Evolutionary conservation across 2,329 filamentous ascomycete species (phyloP), one percentile per base, ranked within the genome.

Genomic region (Sclerotiophoma versabilis): DNA sequence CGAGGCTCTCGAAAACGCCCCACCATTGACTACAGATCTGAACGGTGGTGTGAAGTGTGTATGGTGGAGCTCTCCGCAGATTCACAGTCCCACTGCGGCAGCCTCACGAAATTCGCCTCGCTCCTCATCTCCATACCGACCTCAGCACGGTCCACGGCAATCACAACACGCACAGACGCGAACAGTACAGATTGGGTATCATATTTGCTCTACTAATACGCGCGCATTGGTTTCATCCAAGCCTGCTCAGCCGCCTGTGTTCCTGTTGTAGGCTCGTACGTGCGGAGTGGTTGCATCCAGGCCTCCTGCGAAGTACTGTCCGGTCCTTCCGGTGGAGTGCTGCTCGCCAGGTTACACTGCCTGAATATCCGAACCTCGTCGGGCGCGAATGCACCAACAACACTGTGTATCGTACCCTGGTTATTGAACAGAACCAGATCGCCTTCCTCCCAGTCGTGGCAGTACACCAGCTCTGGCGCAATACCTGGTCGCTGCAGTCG

Each of bases 381-480:
- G 42, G 87, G 83, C 7, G 82, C 81, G 73, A 93, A 92, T 1
- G 87, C 87, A 1, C 89, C 90, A 0, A 91, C 89, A 1, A 93
- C 90, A 3, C 84, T 87, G 72, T 93, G 90, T 50, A 92, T 70
- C 14, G 91, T 80, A 1, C 89, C 90, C 9, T 88, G 84, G 68
- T 93, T 93, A 72, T 93, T 88, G 75, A 93, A 93, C 22, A 93
- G 77, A 0, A 91, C 90, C 52, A 91, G 75, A 68, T 92, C 90
- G 5, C 89, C 89, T 69, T 90, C 85, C 62, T 88, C 79, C 90
- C 90, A 93, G 63, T 92, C 88, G 64, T 92, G 87, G 8, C 88
- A 78, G 70, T 91, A 92, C 10, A 93, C 88, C 57, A 81, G 79
- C 53, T 80, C 71, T 0, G 90, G 89, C 11, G 84, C 83, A 63